phyloP scores from a whole-genome alignment of 2,329 filamentous ascomycete genomes.

The Pseudonectria foliicola region DNA sequence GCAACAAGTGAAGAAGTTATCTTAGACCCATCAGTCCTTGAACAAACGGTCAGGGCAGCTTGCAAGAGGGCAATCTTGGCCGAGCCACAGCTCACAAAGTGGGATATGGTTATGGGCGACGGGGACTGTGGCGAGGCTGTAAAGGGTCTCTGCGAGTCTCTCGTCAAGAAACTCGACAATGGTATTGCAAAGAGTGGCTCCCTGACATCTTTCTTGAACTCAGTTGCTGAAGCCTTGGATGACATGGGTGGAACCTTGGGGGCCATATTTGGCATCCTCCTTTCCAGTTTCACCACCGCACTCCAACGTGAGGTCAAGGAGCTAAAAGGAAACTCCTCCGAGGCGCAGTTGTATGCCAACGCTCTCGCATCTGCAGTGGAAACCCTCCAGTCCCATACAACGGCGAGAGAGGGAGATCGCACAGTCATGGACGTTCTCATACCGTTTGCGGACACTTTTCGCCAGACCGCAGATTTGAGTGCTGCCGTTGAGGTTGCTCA shows the following conservation, averaged over 20 bases:
- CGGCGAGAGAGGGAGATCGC: constrained; percentile 29
- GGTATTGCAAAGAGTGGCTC: constrained; percentile 24
- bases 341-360: constrained; percentile 9
- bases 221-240: constrained; percentile 41
- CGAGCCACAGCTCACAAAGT: constrained; percentile 24
- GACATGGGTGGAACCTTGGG: constrained; percentile 31
- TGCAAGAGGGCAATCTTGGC: constrained; percentile 28
- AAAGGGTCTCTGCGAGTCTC: constrained; percentile 21
- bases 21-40: no score
- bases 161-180: constrained; percentile 22
- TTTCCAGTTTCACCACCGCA: constrained; percentile 38
- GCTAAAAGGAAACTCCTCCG: no score
- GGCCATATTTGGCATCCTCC: constrained; percentile 25
- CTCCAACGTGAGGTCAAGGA: constrained; percentile 13
- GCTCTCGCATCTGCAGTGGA: constrained; percentile 15
- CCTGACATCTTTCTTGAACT: constrained; percentile 21
- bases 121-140: constrained; percentile 25
- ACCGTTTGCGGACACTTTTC: constrained; percentile 58
- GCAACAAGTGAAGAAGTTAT: no score
- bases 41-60: constrained; percentile 2
- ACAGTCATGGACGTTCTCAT: constrained; percentile 66
- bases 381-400: constrained; percentile 19
- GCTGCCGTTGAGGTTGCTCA: constrained; percentile 34
- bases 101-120: constrained; percentile 26
- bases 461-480: constrained; percentile 37